Percentiles rank a stretch among this genome's conserved stretches.
phyloP scores from a whole-genome alignment of 768 basidiomycete genomes.

The Pulveroboletus frians region DNA sequence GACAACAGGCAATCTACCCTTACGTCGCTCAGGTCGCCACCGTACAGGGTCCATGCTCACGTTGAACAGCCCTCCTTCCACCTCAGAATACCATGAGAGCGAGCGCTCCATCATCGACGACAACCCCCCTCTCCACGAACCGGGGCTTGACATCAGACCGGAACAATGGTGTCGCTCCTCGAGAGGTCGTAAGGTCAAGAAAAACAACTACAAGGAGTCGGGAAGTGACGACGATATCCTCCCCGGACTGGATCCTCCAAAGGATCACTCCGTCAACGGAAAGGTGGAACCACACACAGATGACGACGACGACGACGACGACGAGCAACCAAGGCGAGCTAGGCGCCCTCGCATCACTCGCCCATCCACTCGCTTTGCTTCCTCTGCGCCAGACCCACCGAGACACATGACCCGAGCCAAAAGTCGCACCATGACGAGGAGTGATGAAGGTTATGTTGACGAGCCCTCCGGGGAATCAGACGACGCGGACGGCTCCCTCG shows the following conservation, averaged over 20 bases:
- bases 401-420: conserved; percentile 24
- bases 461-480: conserved; percentile 46
- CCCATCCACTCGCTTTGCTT: conserved; percentile 12
- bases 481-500: conserved; percentile 57
- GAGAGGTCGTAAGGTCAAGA: conserved; percentile 40
- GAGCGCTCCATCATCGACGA: conserved; percentile 32
- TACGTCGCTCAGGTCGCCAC: conserved; percentile 25
- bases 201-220: conserved; percentile 42
- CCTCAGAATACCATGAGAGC: conserved; percentile 32
- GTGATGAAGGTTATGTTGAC: conserved; percentile 49
- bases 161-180: conserved; percentile 22
- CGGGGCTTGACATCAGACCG: conserved; percentile 1
- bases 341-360: conserved; percentile 21
- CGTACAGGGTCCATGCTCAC: conserved; percentile 20
- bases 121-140: conserved; percentile 1
- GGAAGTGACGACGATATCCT: conserved; percentile 38
- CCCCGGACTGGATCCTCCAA: conserved; percentile 11
- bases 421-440: conserved; percentile 30
- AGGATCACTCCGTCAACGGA: conserved; percentile 16
- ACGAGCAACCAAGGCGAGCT: conserved; percentile 17
- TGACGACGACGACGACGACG: conserved; percentile 32
- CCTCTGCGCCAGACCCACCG: neutral
- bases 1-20: conserved; percentile 6
- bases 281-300: conserved; percentile 18
- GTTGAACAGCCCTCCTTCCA: conserved; percentile 24